Evolutionary conservation across 768 basidiomycete genomes (phyloP), one percentile per base, ranked within the genome.

Genomic region (Porphyrellus cyaneotinctus): DNA sequence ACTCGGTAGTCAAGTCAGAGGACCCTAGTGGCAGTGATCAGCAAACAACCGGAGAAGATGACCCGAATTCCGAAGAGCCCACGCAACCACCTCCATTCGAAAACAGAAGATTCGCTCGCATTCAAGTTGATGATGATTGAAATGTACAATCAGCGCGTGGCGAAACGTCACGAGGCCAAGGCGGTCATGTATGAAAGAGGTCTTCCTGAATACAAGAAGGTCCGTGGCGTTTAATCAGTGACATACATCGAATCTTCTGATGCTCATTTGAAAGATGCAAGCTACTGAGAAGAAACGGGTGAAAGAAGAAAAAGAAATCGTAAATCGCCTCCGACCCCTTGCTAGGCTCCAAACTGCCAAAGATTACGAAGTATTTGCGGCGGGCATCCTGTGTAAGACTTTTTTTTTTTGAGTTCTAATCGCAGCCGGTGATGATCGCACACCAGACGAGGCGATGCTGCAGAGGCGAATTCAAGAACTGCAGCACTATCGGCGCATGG

Each of bases 131-230:
- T 88, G 0, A 67, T 97, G 49, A 72, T 97, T 52, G 91, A 97
- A 68, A 91, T 92, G 75, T 99, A 97, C 72, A 83, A 81, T 58
- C 90, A 93, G 53, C 84, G 91, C 45, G 78, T 97, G 11, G 88
- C 91, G 55, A 91, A 88, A 70, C 80, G 95, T 37, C 72, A 83
- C 48, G 89, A 94, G 64, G 82, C 79, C 26, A 99, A 97, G 70
- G 83, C 83, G 3, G 69, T 99, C 57, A 90, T 99, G 68, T 97
- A 92, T 62, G 90, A 97, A 61, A 77, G 95, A 37, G 92, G 92
- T 1, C 72, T 99, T 47, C 74, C 95, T 43, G 92, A 97, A 60
- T 92, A 95, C 67, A 97, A 95, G 71, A 93, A 94, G 84, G 95
- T 93, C 54, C 45, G 78, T 61, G 10, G 13, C 15, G 6, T 26